Base-by-base conservation (phyloP, 371 early-diverging fungal species). In the Phascolomyces articulosus region DNA sequence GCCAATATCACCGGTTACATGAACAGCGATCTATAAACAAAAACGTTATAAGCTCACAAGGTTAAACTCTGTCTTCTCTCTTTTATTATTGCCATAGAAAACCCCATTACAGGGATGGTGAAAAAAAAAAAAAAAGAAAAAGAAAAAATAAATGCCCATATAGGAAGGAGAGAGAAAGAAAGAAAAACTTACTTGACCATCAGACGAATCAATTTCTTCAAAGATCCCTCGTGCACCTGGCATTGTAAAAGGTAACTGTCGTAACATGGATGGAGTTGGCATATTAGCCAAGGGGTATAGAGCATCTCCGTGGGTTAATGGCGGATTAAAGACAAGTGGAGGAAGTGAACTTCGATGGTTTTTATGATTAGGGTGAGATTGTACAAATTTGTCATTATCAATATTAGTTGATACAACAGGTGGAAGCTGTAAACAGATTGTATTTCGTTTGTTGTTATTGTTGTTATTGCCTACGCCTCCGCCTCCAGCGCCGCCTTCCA, bases 261-360 rank as follows among this genome's bases (percentile, higher is more conserved):
- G 54, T 15, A 66, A 26, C 13, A 49, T 60, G 15, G 34, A 27
- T 60, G 66, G 66, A 55, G 66, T 66, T 28, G 66, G 61, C 56
- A 55, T 60, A 56, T 56, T 40, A 29, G 61, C 66, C 38, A 66
- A 51, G 24, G 66, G 66, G 66, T 66, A 66, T 60, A 66, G 3
- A 27, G 24, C 55, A 40, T 55, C 55, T 48, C 28, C 63, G 26
- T 61, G 44, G 23, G 38, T 34, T 23, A 24, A 40, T 26, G 63
- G 54, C 29, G 63, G 38, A 63, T 63, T 51, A 27, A 63, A 63
- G 18, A 63, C 28, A 28, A 63, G 63, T 28, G 63, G 53, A 3
- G 51, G 41, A 40, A 58, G 44, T 34, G 58, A 63, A 4, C 54
- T 16, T 21, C 51, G 62, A 34, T 34, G 34, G 34, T 6, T 34